phyloP scores from a whole-genome alignment of 176 grass and related monocot genomes.

The Saccharum spontaneum region DNA sequence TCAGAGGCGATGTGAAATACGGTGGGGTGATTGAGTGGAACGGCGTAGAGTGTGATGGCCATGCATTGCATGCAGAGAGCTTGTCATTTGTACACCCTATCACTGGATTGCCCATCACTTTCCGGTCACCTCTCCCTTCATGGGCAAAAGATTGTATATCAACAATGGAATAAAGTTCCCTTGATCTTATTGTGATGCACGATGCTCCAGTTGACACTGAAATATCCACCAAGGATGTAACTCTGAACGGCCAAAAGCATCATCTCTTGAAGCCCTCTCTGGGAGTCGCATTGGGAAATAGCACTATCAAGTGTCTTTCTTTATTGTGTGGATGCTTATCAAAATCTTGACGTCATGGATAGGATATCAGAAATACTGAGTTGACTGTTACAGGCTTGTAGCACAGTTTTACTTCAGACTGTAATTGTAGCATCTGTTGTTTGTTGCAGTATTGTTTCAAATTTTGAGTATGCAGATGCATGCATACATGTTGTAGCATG shows the following conservation, averaged over 20 bases:
- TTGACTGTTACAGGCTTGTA: not conserved
- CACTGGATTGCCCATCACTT: conserved; percentile 49
- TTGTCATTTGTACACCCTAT: conserved; percentile 78
- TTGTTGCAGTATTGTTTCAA: not conserved
- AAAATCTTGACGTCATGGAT: not conserved
- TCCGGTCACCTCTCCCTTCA: conserved; percentile 57
- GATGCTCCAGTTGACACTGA: not conserved
- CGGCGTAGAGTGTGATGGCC: conserved; percentile 53
- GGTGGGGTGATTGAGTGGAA: conserved; percentile 72
- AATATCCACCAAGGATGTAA: not conserved
- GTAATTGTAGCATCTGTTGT: not conserved
- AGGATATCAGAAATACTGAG: not conserved
- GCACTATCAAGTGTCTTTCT: not conserved
- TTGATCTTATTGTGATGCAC: conserved; percentile 8
- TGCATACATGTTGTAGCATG: not conserved
- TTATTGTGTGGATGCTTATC: not conserved
- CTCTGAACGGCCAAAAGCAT: not conserved
- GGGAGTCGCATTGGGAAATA: not conserved
- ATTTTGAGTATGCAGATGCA: no score
- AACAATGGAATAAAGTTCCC: conserved; percentile 33
- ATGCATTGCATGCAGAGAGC: conserved; percentile 77
- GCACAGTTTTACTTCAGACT: not conserved
- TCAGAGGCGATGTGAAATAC: conserved; percentile 92
- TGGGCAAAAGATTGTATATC: conserved; percentile 64
- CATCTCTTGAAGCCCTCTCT: not conserved